Conservation (phyloP, 169 alveolate genomes). For the Plasmodium berghei region DNA sequence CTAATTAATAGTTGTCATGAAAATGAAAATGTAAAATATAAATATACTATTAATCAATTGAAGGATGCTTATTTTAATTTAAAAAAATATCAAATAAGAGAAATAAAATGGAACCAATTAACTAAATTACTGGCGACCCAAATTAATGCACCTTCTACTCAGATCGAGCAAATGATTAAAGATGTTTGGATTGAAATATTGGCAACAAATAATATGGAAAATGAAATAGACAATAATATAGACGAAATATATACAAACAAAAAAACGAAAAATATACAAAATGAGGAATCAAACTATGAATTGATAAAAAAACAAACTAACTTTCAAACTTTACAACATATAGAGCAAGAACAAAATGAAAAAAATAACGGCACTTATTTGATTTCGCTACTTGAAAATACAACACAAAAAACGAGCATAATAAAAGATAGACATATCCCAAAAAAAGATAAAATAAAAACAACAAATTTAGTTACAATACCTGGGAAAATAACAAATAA, state of each 20-base stretch:
- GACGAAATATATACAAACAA: background rate
- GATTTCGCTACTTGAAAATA: too few relatives aligned
- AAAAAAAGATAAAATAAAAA: too few relatives aligned
- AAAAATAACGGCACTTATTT: too few relatives aligned
- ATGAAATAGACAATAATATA: background rate
- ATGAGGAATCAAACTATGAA: too few relatives aligned
- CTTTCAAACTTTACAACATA: too few relatives aligned
- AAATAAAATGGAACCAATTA: conserved; percentile 44
- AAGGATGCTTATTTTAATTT: conserved; percentile 19
- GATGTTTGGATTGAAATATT: conserved; percentile 52
- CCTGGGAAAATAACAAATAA: background rate
- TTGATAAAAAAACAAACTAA: too few relatives aligned
- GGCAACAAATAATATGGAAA: background rate
- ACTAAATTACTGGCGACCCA: conserved; percentile 19
- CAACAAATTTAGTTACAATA: too few relatives aligned
- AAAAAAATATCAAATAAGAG: conserved; percentile 33
- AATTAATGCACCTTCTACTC: conserved; percentile 14
- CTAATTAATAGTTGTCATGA: conserved; percentile 36
- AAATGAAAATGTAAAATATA: conserved; percentile 41
- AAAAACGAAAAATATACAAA: background rate
- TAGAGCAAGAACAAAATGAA: too few relatives aligned
- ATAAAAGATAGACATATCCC: too few relatives aligned
- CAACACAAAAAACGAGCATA: too few relatives aligned
- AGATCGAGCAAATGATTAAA: conserved; percentile 14
- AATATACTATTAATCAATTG: conserved; percentile 28